phyloP scores from a whole-genome alignment of 129 eudicot species.

The Artemisia tridentata region DNA sequence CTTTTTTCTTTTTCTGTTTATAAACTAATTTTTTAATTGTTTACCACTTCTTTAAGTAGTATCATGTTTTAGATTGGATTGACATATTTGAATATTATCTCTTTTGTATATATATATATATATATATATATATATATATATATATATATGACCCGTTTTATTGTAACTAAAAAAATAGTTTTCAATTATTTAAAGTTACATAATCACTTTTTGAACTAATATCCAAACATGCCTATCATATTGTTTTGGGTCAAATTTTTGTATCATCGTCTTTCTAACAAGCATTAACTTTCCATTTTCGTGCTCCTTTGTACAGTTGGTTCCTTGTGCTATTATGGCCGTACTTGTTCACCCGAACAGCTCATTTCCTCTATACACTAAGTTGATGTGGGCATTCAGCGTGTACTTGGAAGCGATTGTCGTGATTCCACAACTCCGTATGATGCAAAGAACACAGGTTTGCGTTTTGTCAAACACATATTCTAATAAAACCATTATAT shows the following conservation, averaged over 20 bases:
- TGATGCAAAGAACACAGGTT: slow-evolving; percentile 85
- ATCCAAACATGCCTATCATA: not conserved
- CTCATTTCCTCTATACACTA: slow-evolving; percentile 16
- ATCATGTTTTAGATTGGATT: too few species aligned
- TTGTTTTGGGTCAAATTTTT: too few species aligned
- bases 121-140: too few species aligned
- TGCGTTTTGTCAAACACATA: not conserved
- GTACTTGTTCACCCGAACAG: slow-evolving; percentile 55
- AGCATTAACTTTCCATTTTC: not conserved
- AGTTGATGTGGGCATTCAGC: slow-evolving; percentile 69
- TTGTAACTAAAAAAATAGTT: too few species aligned
- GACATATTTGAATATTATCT: too few species aligned
- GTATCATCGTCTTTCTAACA: not conserved
- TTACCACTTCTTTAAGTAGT: too few species aligned
- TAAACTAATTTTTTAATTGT: too few species aligned
- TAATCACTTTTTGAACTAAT: not conserved
- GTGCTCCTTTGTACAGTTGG: slow-evolving; percentile 25
- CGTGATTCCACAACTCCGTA: slow-evolving; percentile 77
- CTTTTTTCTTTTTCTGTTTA: too few species aligned
- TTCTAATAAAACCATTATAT: too few species aligned
- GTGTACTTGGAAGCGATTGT: slow-evolving; percentile 71
- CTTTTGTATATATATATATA: too few species aligned
- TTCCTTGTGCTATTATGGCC: slow-evolving; percentile 61
- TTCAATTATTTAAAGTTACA: not conserved
- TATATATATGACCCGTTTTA: too few species aligned